Evolutionary conservation across 129 eudicot species (phyloP), one percentile per base, ranked within the genome.

Genomic region (Silybum marianum): DNA sequence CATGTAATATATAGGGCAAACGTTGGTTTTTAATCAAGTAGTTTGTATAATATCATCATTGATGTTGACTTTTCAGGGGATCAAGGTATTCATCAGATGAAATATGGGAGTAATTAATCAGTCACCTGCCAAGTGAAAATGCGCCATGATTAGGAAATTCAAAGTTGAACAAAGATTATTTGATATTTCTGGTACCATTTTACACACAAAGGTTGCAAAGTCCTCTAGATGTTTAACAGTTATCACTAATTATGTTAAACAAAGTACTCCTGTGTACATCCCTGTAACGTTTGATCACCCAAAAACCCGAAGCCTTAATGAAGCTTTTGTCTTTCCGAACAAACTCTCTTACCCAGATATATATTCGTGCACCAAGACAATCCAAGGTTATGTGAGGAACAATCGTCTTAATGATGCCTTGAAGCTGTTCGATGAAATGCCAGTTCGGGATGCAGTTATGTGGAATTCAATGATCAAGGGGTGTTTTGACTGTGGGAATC

Each of bases 401-500:
- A 65, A 65, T 66, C 88, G 88, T 58, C 28, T 90, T 24, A 46
- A 71, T n/a, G 91, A 92, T 40, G 98, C 98, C 51, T 73, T 90
- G 84, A 71, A 89, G 65, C 73, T 91, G 92, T 93, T 93, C 72
- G 96, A 87, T 3, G 77, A 86, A 87, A 91, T 89, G 86, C 94
- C 88, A 18, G 85, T 77, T 24, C 77, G 87, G 26, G 98, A 92
- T 78, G 80, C 72, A 2, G 89, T 92, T 46, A 77, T 82, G 42
- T 92, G 98, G 96, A 92, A 92, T 66, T 74, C 87, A 18, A 90
- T 94, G 92, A 78, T 92, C 28, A 92, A 92, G 81, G 97, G 98
- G 42, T 92, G 96, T 86, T 77, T 90, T 18, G 89, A 86, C 68
- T 87, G 89, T 84, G 96, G 91, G 82, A 48, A 88, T 54, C 36